Conservation (phyloP, 140 eudicot species). For the Erigeron philadelphicus region DNA sequence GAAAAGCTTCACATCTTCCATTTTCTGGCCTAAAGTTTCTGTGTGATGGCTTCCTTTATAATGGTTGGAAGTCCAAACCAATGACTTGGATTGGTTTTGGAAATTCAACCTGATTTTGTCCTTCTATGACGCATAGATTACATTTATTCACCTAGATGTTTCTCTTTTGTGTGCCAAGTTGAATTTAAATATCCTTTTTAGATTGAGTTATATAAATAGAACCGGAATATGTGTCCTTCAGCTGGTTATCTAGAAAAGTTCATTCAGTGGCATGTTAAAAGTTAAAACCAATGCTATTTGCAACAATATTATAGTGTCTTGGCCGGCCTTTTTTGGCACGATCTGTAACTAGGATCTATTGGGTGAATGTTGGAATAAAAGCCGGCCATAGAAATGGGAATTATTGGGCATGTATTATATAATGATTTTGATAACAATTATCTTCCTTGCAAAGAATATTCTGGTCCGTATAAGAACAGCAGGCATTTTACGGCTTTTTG, state of each 20-base stretch:
- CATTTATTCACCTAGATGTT: background rate
- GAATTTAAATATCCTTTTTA: background rate
- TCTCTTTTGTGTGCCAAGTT: background rate
- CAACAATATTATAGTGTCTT: background rate
- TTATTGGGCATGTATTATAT: too few relatives aligned
- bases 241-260: background rate
- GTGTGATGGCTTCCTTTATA: background rate
- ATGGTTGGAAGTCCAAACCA: background rate
- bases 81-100: background rate
- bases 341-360: background rate
- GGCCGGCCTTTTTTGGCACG: background rate
- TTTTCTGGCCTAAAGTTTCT: background rate
- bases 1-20: constrained; percentile 1
- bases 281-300: background rate
- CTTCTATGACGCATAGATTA: background rate
- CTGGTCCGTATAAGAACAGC: background rate
- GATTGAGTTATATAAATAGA: background rate
- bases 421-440: background rate
- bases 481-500: background rate
- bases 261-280: background rate
- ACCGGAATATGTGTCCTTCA: background rate
- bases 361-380: background rate
- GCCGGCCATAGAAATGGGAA: background rate
- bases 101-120: background rate
- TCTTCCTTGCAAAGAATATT: background rate